phyloP scores from a whole-genome alignment of 805 yeast species.

The Scheffersomyces coipomensis region DNA sequence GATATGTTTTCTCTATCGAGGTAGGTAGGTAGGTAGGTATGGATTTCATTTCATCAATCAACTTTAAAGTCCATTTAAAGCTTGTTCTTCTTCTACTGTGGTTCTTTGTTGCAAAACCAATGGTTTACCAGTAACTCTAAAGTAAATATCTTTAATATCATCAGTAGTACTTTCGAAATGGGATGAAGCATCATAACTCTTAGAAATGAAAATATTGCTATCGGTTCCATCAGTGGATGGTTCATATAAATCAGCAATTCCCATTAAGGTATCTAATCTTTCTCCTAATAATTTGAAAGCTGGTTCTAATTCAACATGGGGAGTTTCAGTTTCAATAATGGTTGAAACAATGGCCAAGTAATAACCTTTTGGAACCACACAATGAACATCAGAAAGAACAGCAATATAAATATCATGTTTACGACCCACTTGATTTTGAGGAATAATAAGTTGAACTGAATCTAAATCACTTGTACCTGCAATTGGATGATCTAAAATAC shows the following conservation, averaged over 20 bases:
- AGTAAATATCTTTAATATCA: slow-evolving; percentile 91
- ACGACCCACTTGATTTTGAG: slow-evolving; percentile 92
- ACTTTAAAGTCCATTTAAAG: slow-evolving; percentile 19
- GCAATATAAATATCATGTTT: slow-evolving; percentile 95
- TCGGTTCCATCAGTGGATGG: slow-evolving; percentile 81
- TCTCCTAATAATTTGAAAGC: slow-evolving; percentile 90
- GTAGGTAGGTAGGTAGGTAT: too few species aligned
- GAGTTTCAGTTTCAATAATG: slow-evolving; percentile 87
- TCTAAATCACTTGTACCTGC: slow-evolving; percentile 80
- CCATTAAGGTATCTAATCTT: slow-evolving; percentile 83
- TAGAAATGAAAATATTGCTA: slow-evolving; percentile 79
- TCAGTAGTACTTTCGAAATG: slow-evolving; percentile 97
- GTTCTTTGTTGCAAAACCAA: slow-evolving; percentile 79
- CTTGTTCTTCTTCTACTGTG: slow-evolving; percentile 54
- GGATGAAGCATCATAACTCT: slow-evolving; percentile 89
- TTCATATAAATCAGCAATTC: slow-evolving; percentile 86
- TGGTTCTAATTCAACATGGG: slow-evolving; percentile 88
- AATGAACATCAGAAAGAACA: slow-evolving; percentile 82
- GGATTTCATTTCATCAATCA: too few species aligned
- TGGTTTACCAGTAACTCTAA: slow-evolving; percentile 89
- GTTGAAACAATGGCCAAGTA: slow-evolving; percentile 93
- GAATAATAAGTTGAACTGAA: slow-evolving; percentile 91
- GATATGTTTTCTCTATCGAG: too few species aligned
- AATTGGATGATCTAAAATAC: slow-evolving; percentile 86
- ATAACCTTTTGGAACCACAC: slow-evolving; percentile 86